Evolutionary conservation across 345 rosid species (phyloP).

Genomic region (Gossypium raimondii): DNA sequence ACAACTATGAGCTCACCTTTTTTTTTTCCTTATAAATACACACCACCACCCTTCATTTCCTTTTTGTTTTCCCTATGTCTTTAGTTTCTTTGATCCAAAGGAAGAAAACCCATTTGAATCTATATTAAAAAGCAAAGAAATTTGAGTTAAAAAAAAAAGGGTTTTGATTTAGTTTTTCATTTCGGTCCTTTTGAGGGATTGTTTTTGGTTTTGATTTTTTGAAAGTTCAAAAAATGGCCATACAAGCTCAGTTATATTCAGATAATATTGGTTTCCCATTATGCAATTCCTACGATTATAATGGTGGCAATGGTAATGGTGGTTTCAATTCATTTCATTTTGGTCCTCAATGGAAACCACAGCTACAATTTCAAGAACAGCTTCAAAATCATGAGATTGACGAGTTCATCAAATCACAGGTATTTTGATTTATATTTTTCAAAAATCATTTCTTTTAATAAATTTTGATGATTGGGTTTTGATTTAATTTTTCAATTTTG

Average conservation of each 20-base stretch:
- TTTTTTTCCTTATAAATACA: neutral
- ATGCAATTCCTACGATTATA: conserved; percentile 41
- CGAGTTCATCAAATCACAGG: conserved; percentile 61
- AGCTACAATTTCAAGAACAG: conserved; percentile 16
- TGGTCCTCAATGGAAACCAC: conserved; percentile 24
- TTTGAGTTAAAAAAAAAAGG: neutral
- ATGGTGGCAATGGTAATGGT: conserved; percentile 19
- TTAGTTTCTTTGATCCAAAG: neutral
- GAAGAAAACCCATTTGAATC: neutral
- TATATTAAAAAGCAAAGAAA: neutral
- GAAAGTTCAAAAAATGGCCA: conserved; percentile 41
- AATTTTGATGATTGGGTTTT: neutral
- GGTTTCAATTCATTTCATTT: conserved; percentile 26
- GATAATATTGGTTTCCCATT: conserved; percentile 39
- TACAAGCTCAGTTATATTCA: conserved; percentile 56
- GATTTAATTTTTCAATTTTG: neutral
- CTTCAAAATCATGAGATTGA: conserved; percentile 47
- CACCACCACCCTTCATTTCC: conserved; percentile 10
- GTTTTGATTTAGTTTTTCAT: conserved; percentile 1
- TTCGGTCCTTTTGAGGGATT: neutral
- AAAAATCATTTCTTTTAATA: neutral
- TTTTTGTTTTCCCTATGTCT: neutral
- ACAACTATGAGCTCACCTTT: no score
- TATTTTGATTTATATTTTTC: conserved; percentile 11
- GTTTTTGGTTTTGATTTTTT: conserved; percentile 6